Percentiles rank a stretch among this genome's conserved stretches.
These are phyloP conservation scores for Vanderwaltozyma tropicalis DNA, from an alignment of 805 yeast species.

Conservation along the genomic window DNA sequence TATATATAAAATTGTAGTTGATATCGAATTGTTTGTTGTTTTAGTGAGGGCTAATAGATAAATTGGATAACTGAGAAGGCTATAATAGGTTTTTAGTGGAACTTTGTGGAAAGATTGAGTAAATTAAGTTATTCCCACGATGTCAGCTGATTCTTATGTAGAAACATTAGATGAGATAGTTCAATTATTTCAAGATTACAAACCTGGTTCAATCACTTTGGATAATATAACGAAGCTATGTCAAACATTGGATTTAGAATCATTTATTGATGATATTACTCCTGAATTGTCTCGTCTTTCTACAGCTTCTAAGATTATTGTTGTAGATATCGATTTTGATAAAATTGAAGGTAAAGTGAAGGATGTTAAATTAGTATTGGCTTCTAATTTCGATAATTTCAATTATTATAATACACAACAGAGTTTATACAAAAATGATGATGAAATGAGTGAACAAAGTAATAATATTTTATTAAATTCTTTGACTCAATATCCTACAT, in stretches of 20 bases:
- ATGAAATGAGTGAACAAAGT: neutral
- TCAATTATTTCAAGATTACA: slow-evolving; percentile 22
- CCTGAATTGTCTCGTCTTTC: slow-evolving; percentile 22
- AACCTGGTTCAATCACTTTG: slow-evolving; percentile 25
- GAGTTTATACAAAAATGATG: neutral
- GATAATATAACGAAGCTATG: slow-evolving; percentile 27
- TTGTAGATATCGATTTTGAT: slow-evolving; percentile 28
- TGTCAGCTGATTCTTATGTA: slow-evolving; percentile 21
- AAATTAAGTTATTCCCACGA: too few species aligned
- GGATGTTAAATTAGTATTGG: slow-evolving; percentile 29
- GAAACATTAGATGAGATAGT: slow-evolving; percentile 24
- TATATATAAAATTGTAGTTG: neutral
- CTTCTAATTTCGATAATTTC: slow-evolving; percentile 29
- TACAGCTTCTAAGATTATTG: slow-evolving; percentile 29
- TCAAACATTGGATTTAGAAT: slow-evolving; percentile 27
- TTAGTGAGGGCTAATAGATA: too few species aligned
- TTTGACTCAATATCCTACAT: slow-evolving; percentile 17
- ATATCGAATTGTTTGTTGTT: neutral
- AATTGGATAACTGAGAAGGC: too few species aligned
- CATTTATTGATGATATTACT: slow-evolving; percentile 26
- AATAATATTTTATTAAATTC: slow-evolving; percentile 26
- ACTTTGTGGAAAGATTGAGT: too few species aligned
- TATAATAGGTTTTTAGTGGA: too few species aligned
- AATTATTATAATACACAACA: slow-evolving; percentile 20
- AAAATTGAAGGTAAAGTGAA: slow-evolving; percentile 18